Conservation (phyloP, 305 asterid species). For the Solanum hybrid region DNA sequence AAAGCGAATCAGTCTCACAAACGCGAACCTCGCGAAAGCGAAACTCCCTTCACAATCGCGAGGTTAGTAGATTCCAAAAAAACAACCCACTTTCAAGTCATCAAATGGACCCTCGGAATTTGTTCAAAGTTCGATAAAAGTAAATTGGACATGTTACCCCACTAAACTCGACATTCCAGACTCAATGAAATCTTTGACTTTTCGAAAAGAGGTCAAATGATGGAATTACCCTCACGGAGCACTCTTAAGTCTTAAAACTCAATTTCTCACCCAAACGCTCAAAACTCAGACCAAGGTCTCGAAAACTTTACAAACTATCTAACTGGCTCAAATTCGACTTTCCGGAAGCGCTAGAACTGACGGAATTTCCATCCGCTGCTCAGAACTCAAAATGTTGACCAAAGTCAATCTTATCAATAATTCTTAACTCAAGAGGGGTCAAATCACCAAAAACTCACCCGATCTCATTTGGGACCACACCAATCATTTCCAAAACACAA, state of each 20-base stretch:
- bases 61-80: not conserved
- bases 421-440: not conserved
- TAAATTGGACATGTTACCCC: not conserved
- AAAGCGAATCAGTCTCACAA: not conserved
- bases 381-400: not conserved
- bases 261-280: not conserved
- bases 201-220: not conserved
- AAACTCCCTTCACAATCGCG: not conserved
- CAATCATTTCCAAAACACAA: not conserved
- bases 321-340: not conserved
- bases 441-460: not conserved
- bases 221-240: not conserved
- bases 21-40: not conserved
- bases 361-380: too few species aligned
- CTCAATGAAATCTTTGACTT: not conserved
- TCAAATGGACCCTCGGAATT: not conserved
- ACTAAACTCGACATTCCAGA: not conserved
- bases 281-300: not conserved
- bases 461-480: not conserved
- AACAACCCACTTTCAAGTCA: not conserved
- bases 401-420: too few species aligned
- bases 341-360: accelerated
- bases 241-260: not conserved
- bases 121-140: not conserved
- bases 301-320: not conserved